Conservation (phyloP, 2,329 filamentous ascomycete species). For the Septoria petroselini region DNA sequence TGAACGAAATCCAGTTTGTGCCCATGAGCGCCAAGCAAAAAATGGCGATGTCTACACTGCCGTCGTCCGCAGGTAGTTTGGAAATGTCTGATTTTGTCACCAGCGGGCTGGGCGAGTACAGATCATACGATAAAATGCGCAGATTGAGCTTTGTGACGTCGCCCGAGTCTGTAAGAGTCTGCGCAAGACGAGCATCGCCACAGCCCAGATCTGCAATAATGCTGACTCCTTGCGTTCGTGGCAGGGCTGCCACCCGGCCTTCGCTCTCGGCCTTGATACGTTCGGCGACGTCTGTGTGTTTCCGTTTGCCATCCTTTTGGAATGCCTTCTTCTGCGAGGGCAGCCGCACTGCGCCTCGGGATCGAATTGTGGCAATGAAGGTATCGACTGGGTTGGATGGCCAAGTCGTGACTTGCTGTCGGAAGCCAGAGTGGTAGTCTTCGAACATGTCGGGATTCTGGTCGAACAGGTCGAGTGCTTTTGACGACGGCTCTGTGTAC, state of each 20-base stretch:
- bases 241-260: constrained; percentile 52
- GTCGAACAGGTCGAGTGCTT: constrained; percentile 79
- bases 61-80: constrained; percentile 70
- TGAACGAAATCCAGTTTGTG: constrained; percentile 95
- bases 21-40: constrained; percentile 98
- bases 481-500: constrained; percentile 82
- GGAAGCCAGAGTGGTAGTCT: constrained; percentile 95
- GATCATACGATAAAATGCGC: constrained; percentile 78
- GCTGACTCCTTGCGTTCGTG: constrained; percentile 68
- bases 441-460: constrained; percentile 88
- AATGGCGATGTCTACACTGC: constrained; percentile 78
- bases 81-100: constrained; percentile 90
- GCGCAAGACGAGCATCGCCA: constrained; percentile 80
- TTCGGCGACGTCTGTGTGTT: constrained; percentile 38
- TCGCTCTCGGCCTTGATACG: constrained; percentile 14
- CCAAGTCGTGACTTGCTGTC: constrained; percentile 92
- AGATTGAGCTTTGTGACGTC: constrained; percentile 66
- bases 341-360: constrained; percentile 57
- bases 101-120: constrained; percentile 70
- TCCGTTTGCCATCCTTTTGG: constrained; percentile 38
- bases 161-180: constrained; percentile 55
- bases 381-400: constrained; percentile 92
- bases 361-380: constrained; percentile 70
- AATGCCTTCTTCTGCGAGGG: constrained; percentile 36
- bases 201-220: constrained; percentile 90